Conservation (phyloP, 2,329 filamentous ascomycete genomes). For the Cadophora gregata region DNA sequence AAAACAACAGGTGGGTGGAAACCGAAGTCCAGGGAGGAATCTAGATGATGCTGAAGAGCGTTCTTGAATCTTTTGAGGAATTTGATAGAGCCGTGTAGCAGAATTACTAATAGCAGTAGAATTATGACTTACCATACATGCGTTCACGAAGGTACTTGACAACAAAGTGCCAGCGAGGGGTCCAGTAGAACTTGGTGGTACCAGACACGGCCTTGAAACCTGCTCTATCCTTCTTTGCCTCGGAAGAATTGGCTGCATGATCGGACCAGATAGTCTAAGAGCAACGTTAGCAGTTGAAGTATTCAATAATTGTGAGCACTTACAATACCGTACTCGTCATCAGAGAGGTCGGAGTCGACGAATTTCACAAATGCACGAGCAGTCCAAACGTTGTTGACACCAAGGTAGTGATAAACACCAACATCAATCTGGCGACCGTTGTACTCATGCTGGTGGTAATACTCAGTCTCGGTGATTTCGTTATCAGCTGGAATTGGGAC, state of each 20-base stretch:
- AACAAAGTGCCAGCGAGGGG: conserved; percentile 26
- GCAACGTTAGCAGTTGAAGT: neutral
- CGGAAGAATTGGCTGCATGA: conserved; percentile 12
- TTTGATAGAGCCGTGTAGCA: too few species aligned
- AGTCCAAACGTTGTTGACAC: neutral
- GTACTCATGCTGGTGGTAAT: conserved; percentile 14
- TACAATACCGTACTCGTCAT: neutral
- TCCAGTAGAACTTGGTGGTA: conserved; percentile 24
- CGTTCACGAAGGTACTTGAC: conserved; percentile 18
- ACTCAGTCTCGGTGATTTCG: conserved; percentile 6
- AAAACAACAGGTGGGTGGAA: neutral
- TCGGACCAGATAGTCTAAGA: neutral
- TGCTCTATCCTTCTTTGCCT: conserved; percentile 22
- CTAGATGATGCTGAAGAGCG: too few species aligned
- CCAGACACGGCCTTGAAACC: conserved; percentile 12
- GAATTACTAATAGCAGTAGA: too few species aligned
- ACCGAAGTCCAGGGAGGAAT: too few species aligned
- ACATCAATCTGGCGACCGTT: conserved; percentile 14
- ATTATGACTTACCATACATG: conserved; percentile 6
- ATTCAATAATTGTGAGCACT: neutral
- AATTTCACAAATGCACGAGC: conserved; percentile 16
- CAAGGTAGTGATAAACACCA: conserved; percentile 18
- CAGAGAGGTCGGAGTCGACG: neutral
- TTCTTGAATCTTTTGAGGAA: too few species aligned
- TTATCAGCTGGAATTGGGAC: neutral